Conservation (phyloP, 2,329 filamentous ascomycete species). For the Phoma sp. region DNA sequence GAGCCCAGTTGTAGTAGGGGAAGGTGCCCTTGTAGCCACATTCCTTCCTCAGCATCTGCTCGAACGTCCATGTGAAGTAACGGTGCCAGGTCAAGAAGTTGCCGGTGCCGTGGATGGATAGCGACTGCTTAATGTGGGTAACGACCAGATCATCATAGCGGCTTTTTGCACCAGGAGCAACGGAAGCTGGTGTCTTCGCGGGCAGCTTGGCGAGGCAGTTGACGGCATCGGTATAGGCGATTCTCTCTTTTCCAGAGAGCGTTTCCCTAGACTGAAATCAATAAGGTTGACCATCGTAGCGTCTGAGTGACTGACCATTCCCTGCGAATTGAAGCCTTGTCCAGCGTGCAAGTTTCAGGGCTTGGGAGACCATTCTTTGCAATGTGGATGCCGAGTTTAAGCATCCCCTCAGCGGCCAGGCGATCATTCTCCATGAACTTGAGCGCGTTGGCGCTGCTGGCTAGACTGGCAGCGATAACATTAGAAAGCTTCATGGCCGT, state of each 20-base stretch:
- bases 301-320: constrained; percentile 52
- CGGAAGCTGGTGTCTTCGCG: constrained; percentile 29
- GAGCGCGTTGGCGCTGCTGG: no score
- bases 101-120: constrained; percentile 37
- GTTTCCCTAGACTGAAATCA: no score
- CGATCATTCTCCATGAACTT: constrained; percentile 31
- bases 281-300: background rate
- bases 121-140: constrained; percentile 41
- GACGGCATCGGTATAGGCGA: constrained; percentile 8
- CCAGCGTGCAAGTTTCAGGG: constrained; percentile 41
- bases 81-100: constrained; percentile 51
- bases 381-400: constrained; percentile 42
- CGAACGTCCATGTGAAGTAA: constrained; percentile 51
- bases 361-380: constrained; percentile 28
- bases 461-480: no score
- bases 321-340: constrained; percentile 47
- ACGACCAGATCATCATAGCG: constrained; percentile 46
- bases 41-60: constrained; percentile 50
- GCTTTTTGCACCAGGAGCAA: constrained; percentile 35
- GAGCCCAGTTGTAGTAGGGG: constrained; percentile 62
- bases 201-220: constrained; percentile 37
- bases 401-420: constrained; percentile 41
- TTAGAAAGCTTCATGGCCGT: no score
- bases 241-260: no score
- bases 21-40: constrained; percentile 52